A percentile compares a stretch with the other conserved stretches of the same genome.
Evolutionary conservation across 2,329 filamentous ascomycete species (phyloP).

Genomic region (Pseudogymnoascus sp.): DNA sequence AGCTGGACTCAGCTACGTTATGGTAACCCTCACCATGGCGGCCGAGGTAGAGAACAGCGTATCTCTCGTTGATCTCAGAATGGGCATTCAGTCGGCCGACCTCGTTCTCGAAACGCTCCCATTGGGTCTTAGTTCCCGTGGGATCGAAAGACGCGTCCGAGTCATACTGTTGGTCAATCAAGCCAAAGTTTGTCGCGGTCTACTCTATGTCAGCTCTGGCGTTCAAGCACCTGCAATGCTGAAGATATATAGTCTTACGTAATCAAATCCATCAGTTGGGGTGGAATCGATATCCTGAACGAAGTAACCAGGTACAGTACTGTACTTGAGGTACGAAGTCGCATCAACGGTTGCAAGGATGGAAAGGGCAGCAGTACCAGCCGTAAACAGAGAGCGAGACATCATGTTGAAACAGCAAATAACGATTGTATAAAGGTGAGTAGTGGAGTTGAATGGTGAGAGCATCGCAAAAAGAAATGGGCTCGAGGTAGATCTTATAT

Average conservation of each 20-base stretch:
- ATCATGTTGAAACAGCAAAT: slow-evolving; percentile 2
- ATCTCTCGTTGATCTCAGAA: slow-evolving; percentile 40
- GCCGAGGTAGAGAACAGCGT: slow-evolving; percentile 61
- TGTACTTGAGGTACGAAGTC: slow-evolving; percentile 46
- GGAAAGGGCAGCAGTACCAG: background rate
- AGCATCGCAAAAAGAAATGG: background rate
- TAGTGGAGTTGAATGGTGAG: background rate
- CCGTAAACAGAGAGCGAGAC: background rate
- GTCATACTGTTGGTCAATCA: slow-evolving; percentile 55
- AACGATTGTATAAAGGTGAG: slow-evolving; percentile 7
- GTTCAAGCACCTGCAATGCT: background rate
- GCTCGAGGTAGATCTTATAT: background rate
- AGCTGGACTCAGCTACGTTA: slow-evolving; percentile 56
- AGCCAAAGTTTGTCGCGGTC: slow-evolving; percentile 56
- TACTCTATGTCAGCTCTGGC: slow-evolving; percentile 25
- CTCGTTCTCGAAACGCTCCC: slow-evolving; percentile 56
- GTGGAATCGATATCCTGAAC: slow-evolving; percentile 54
- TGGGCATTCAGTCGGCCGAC: slow-evolving; percentile 46
- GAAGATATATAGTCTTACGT: slow-evolving; percentile 38
- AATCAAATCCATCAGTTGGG: slow-evolving; percentile 52
- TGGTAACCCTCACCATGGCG: slow-evolving; percentile 64
- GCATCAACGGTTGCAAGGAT: background rate
- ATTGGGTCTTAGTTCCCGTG: slow-evolving; percentile 45
- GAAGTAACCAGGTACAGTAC: slow-evolving; percentile 54
- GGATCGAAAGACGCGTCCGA: slow-evolving; percentile 40